A percentile compares a stretch with the other conserved stretches of the same genome.
Conservation (phyloP, 2,329 filamentous ascomycete genomes). For the Metarhizium brunneum region DNA sequence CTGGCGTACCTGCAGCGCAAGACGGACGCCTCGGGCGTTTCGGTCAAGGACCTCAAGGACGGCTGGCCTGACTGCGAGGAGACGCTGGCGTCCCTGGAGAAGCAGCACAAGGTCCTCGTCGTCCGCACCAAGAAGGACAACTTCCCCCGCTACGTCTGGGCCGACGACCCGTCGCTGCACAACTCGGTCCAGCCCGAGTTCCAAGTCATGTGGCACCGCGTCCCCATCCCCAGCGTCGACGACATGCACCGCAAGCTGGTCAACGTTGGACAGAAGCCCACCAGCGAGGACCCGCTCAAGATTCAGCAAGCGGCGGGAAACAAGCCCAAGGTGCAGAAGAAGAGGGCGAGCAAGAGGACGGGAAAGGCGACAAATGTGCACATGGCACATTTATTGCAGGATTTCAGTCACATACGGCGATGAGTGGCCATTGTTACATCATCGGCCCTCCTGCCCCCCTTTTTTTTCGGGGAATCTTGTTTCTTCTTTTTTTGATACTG, state of each 20-base stretch:
- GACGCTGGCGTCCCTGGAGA: slow-evolving; percentile 69
- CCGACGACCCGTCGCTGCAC: slow-evolving; percentile 71
- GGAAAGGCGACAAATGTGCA: slow-evolving; percentile 83
- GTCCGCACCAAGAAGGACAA: slow-evolving; percentile 90
- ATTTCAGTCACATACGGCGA: slow-evolving; percentile 46
- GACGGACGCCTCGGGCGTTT: slow-evolving; percentile 69
- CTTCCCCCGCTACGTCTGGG: slow-evolving; percentile 77
- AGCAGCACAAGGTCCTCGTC: slow-evolving; percentile 70
- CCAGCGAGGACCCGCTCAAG: slow-evolving; percentile 65
- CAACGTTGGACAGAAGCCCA: slow-evolving; percentile 72
- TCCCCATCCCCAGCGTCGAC: slow-evolving; percentile 64
- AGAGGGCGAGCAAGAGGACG: slow-evolving; percentile 52
- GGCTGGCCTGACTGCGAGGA: slow-evolving; percentile 84
- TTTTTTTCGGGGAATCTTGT: not conserved
- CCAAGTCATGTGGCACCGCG: slow-evolving; percentile 71
- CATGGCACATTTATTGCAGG: slow-evolving; percentile 74
- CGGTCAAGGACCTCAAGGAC: slow-evolving; percentile 87
- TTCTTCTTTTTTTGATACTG: not conserved
- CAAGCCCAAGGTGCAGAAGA: slow-evolving; percentile 65
- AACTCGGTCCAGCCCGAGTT: slow-evolving; percentile 76
- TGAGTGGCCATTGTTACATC: slow-evolving; percentile 13
- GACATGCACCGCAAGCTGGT: slow-evolving; percentile 71
- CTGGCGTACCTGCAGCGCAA: slow-evolving; percentile 74
- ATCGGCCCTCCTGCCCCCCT: not conserved
- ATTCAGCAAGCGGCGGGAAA: slow-evolving; percentile 28